Evolutionary conservation across 2,329 filamentous ascomycete genomes (phyloP), one percentile per base, ranked within the genome.

Genomic region (Xylaria sp.): DNA sequence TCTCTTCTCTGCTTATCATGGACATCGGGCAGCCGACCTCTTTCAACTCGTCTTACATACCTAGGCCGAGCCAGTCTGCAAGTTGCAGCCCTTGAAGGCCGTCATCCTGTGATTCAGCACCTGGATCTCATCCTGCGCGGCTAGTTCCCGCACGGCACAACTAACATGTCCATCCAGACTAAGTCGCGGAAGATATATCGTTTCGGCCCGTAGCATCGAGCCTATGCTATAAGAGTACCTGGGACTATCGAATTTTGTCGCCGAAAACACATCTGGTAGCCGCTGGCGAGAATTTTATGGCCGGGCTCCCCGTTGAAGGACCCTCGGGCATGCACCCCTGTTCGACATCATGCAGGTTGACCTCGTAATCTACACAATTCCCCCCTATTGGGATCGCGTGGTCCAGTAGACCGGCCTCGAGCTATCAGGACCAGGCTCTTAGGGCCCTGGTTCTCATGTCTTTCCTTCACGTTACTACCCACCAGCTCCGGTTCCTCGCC

Each of bases 281-380:
- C 8, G 16, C 29, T 52, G 39, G 52, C 39, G 38, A 16, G 41
- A 52, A 9, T 4, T 17, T 40, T 19, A 26, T 51, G 38, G 13
- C 11, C 24, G 44, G 26, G 18, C 49, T 45, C 37, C 17, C 29
- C 26, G 11, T 34, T 11, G 8, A 34, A 11, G 3, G 29, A 49
- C 43, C 18, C 29, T 37, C 21, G 9, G 29, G 9, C 29, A 34
- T n/a, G n/a, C 29, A 13, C 47, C 56, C 60, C 41, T 58, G 52
- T 47, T 50, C 42, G 51, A 53, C 50, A 52, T 50, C 50, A 60
- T 65, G 61, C 62, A 62, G 54, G 53, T 57, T 50, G 50, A 47
- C 38, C 50, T 63, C 57, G 60, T 57, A 57, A 50, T 59, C 53
- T 56, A 51, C 50, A 44, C 44, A 20, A 47, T 44, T 21, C 49